A percentile compares a stretch with the other conserved stretches of the same genome.
Evolutionary conservation across 306 rosid species (phyloP).

Genomic region (Begonia peltatifolia): DNA sequence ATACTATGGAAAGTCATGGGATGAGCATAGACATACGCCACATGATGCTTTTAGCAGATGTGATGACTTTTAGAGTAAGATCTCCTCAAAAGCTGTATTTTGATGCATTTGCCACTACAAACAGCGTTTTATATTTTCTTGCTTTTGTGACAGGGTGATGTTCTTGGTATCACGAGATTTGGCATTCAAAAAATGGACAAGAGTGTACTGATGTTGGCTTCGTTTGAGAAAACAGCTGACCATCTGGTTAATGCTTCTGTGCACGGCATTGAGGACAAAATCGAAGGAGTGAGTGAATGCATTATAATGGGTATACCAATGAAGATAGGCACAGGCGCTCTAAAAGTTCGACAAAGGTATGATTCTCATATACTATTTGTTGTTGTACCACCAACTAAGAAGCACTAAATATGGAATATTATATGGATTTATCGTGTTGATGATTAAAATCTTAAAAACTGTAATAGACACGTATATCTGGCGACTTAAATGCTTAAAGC

Average conservation of each 20-base stretch:
- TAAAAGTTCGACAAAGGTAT: conserved; percentile 78
- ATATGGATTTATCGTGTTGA: no score
- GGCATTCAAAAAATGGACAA: conserved; percentile 89
- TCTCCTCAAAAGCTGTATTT: conserved; percentile 2
- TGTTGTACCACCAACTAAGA: background rate
- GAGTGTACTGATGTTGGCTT: conserved; percentile 82
- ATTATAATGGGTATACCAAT: conserved; percentile 91
- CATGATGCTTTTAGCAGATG: conserved; percentile 91
- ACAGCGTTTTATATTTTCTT: conserved; percentile 1
- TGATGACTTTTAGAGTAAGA: conserved; percentile 80
- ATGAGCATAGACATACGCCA: conserved; percentile 88
- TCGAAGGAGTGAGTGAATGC: conserved; percentile 87
- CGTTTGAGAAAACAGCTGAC: conserved; percentile 82
- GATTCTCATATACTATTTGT: conserved; percentile 2
- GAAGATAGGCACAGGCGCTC: conserved; percentile 76
- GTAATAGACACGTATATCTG: no score
- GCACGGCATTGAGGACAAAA: conserved; percentile 52
- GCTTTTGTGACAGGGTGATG: conserved; percentile 48
- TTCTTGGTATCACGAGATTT: conserved; percentile 87
- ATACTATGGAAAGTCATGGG: conserved; percentile 60
- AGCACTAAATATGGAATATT: no score
- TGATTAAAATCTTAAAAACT: no score
- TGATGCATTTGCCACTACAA: background rate
- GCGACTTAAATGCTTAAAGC: no score
- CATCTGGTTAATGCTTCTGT: conserved; percentile 61